Base-by-base conservation (phyloP, 257 asterid species). In the Echium plantagineum region DNA sequence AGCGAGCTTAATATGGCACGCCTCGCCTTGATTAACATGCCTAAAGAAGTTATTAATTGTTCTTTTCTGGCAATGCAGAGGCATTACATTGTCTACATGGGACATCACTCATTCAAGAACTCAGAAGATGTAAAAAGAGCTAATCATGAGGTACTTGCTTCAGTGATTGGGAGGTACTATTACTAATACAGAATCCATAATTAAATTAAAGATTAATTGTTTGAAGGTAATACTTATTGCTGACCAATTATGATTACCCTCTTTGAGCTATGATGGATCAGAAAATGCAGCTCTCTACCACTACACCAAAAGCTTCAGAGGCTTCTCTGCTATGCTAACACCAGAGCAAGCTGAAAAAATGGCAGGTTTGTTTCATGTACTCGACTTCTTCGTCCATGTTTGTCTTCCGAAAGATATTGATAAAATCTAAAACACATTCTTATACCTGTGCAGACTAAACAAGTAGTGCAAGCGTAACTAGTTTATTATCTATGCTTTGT, bases 281-380 rank as follows among this genome's bases (percentile, higher is more conserved):
- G 15, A 20, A 12, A 47, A 21, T 17, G 64, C 70, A 5, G 59
- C 32, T 15, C 15, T 66, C 20, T 52, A 68, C 67, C 72, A 68
- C 31, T 68, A 61, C 46, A 55, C 55, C 12, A 70, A 57, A 47
- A 70, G 70, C 49, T 70, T 70, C 38, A 71, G 82, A 66, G 83
- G 84, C 15, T 81, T 77, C 69, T 81, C 86, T 5, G 86, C 81
- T 22, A 63, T 78, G 81, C 83, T 81, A 21, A 81, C 81, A 55
- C 51, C 75, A 18, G 69, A 72, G 60, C 83, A 75, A 73, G 81
- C 86, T 52, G 63, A 72, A 58, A 42, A 65, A 63, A 72, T 80
- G 18, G 51, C 71, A 72, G 75, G 83, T 80, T 63, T 17, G 32
- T 28, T 28, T 28, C 6, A 28, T 28, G 32, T 24, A 1, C 26